Evolutionary conservation across 1,139 yeast species (phyloP).

Genomic region (Saccharomycopsis hybrid): DNA sequence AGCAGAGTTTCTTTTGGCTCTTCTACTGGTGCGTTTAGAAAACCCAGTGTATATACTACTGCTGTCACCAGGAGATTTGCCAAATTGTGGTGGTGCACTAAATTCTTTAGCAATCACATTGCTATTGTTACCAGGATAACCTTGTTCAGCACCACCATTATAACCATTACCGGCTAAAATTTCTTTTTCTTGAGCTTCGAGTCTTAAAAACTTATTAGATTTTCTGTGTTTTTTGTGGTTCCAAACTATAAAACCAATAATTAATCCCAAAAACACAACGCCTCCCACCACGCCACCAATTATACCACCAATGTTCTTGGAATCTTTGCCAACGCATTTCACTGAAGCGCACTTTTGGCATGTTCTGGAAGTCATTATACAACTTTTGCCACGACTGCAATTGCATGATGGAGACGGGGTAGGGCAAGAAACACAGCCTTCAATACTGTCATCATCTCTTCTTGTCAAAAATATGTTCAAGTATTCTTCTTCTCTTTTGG

Average conservation of each 20-base stretch:
- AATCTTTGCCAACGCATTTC: conserved; percentile 5
- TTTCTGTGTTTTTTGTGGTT: conserved; percentile 14
- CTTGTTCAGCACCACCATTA: neutral
- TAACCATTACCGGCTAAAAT: conserved; percentile 6
- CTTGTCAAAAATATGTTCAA: conserved; percentile 3
- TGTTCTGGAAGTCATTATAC: conserved; percentile 5
- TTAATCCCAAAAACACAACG: conserved; percentile 10
- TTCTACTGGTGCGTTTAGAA: neutral
- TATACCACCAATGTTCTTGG: conserved; percentile 20
- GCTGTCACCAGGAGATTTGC: neutral
- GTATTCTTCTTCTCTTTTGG: neutral
- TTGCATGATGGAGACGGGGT: conserved; percentile 4
- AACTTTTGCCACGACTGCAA: conserved; percentile 8
- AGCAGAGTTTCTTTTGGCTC: conserved; percentile 13
- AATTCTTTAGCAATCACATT: neutral
- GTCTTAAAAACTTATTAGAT: conserved; percentile 14
- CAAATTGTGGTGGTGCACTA: conserved; percentile 1
- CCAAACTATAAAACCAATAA: conserved; percentile 17
- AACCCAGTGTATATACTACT: neutral
- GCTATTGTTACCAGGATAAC: neutral
- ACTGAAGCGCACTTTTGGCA: conserved; percentile 12
- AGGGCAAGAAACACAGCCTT: conserved; percentile 8
- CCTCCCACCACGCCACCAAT: conserved; percentile 21
- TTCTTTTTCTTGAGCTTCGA: conserved; percentile 20
- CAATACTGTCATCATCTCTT: conserved; percentile 6